Evolutionary conservation across 2,329 filamentous ascomycete genomes (phyloP).

Genomic region (Aspergillus brunneoviolaceus): DNA sequence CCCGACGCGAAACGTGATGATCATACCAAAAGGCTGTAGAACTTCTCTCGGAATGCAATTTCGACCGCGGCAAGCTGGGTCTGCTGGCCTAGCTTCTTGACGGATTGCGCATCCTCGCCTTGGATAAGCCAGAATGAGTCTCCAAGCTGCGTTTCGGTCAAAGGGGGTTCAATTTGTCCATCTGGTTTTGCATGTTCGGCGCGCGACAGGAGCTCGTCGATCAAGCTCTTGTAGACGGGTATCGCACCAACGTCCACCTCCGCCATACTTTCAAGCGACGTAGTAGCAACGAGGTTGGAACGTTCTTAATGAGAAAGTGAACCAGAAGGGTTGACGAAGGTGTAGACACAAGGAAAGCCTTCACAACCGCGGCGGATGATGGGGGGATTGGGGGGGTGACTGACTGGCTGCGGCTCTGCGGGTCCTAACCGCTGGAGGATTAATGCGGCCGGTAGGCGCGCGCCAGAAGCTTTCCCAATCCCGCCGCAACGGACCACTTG

Average conservation of each 20-base stretch:
- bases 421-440: constrained; percentile 23
- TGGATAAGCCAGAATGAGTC: constrained; percentile 42
- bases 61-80: constrained; percentile 69
- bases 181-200: constrained; percentile 61
- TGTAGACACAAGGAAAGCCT: not conserved
- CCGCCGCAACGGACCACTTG: constrained; percentile 28
- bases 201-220: constrained; percentile 59
- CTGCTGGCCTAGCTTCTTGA: constrained; percentile 52
- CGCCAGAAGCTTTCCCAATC: constrained; percentile 29
- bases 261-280: constrained; percentile 28
- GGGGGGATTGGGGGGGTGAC: not conserved
- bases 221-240: constrained; percentile 51
- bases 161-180: constrained; percentile 67
- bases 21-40: constrained; percentile 75
- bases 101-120: constrained; percentile 19
- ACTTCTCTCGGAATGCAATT: constrained; percentile 76
- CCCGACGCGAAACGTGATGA: not conserved
- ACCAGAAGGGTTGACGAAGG: not conserved
- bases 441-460: constrained; percentile 27
- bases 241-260: constrained; percentile 35
- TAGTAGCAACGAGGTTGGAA: constrained; percentile 9
- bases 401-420: constrained; percentile 32
- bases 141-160: constrained; percentile 64
- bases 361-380: not conserved
- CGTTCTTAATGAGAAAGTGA: constrained; percentile 7